Evolutionary conservation across 2,329 filamentous ascomycete species (phyloP).

Genomic region (Juglanconis oblonga): DNA sequence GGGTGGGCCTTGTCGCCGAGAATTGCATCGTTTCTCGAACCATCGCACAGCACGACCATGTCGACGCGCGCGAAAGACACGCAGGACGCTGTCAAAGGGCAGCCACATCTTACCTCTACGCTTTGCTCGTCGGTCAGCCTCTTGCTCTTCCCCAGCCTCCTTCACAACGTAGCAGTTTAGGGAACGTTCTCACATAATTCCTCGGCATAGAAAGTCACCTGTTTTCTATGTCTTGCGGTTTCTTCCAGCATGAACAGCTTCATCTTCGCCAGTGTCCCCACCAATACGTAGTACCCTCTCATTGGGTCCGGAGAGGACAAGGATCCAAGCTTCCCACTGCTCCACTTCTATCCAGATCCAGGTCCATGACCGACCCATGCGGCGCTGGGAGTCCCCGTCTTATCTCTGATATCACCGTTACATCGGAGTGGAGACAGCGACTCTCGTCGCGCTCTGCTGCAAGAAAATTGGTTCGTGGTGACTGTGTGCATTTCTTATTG

Average conservation of each 20-base stretch:
- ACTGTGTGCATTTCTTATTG: neutral
- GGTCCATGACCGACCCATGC: neutral
- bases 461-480: neutral
- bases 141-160: neutral
- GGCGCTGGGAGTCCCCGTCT: constrained; percentile 6
- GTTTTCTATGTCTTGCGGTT: too few relatives aligned
- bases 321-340: neutral
- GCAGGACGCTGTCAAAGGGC: neutral
- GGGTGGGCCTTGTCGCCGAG: constrained; percentile 12
- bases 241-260: too few relatives aligned
- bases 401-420: constrained; percentile 1
- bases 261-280: too few relatives aligned
- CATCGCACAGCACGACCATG: neutral
- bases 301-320: neutral
- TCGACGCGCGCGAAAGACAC: neutral
- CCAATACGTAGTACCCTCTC: neutral
- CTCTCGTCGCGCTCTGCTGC: neutral
- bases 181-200: too few relatives aligned
- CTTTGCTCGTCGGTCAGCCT: too few relatives aligned
- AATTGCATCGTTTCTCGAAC: constrained; percentile 6
- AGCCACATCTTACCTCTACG: too few relatives aligned
- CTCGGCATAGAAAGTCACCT: too few relatives aligned
- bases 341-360: neutral
- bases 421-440: constrained; percentile 4
- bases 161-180: too few relatives aligned